Percentiles rank a stretch among this genome's conserved stretches.
phyloP scores from a whole-genome alignment of 148 eudicot genomes.

The Rheum nobile region DNA sequence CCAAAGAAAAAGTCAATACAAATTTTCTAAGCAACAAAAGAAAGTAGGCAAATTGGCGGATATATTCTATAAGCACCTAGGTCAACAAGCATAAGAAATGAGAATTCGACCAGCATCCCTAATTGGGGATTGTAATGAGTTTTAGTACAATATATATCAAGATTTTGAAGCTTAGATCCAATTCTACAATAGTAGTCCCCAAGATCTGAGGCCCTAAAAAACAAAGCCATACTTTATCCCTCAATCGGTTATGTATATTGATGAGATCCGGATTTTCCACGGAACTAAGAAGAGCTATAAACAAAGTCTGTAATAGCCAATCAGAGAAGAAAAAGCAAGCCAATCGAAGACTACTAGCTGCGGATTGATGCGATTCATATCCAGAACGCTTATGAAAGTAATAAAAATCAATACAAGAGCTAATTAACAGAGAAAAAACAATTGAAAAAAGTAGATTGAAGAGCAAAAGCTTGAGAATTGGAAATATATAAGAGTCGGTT shows the following conservation, averaged over 20 bases:
- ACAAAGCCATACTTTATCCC: neutral
- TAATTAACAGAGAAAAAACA: neutral
- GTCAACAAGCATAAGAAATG: neutral
- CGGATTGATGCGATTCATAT: neutral
- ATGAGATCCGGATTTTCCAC: neutral
- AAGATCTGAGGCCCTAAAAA: neutral
- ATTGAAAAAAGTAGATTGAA: neutral
- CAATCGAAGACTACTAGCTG: neutral
- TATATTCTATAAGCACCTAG: neutral
- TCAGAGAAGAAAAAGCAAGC: neutral
- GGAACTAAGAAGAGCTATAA: neutral
- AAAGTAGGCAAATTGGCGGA: neutral
- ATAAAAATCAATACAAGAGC: too few species aligned
- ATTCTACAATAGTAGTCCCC: too few species aligned
- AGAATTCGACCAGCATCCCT: neutral
- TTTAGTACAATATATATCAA: neutral
- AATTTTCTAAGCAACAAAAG: neutral
- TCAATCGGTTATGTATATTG: neutral
- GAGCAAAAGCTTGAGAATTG: neutral
- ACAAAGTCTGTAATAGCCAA: neutral
- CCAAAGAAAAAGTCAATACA: neutral
- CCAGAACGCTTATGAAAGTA: too few species aligned
- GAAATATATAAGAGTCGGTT: neutral
- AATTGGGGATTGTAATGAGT: neutral
- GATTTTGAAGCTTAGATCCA: neutral